A percentile compares a stretch with the other conserved stretches of the same genome.
Evolutionary conservation across 345 rosid species (phyloP).

Genomic region (Arabidopsis arenosa): DNA sequence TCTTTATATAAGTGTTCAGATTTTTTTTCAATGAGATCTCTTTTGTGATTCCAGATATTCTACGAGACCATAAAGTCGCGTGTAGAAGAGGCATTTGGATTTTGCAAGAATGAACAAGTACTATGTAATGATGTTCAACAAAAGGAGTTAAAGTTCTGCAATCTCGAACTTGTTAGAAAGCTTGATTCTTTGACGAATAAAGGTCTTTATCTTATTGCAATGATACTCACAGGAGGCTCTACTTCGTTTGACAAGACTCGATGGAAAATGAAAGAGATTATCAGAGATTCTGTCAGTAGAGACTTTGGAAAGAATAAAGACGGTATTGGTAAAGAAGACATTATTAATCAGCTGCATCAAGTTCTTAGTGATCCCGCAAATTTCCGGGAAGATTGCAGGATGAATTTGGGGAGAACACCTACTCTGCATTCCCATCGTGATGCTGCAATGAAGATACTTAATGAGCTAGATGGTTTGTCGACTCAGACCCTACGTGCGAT

Average conservation of each 20-base stretch:
- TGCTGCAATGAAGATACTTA: constrained; percentile 54
- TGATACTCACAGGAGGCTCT: constrained; percentile 57
- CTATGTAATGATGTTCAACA: constrained; percentile 35
- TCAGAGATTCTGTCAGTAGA: constrained; percentile 52
- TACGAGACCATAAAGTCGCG: constrained; percentile 57
- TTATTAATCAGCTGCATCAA: constrained; percentile 50
- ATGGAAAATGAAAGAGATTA: constrained; percentile 57
- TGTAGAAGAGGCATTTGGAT: constrained; percentile 73
- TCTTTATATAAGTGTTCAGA: not conserved
- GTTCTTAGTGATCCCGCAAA: constrained; percentile 57
- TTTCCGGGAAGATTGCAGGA: constrained; percentile 47
- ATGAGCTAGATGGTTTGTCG: constrained; percentile 62
- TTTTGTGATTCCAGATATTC: constrained; percentile 55
- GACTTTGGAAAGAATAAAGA: constrained; percentile 38
- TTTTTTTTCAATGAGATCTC: not conserved
- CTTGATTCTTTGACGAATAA: constrained; percentile 65
- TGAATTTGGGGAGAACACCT: constrained; percentile 36
- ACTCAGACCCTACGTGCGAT: constrained; percentile 61
- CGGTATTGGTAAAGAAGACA: constrained; percentile 29
- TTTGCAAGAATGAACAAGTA: constrained; percentile 36
- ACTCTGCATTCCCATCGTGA: constrained; percentile 48
- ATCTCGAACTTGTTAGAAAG: constrained; percentile 42
- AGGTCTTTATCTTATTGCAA: constrained; percentile 65
- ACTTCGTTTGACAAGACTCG: constrained; percentile 59
- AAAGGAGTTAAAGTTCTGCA: constrained; percentile 36